These are phyloP conservation scores for Pseudogymnoascus sp. DNA, from an alignment of 2,329 filamentous ascomycete genomes.

Conservation along the genomic window DNA sequence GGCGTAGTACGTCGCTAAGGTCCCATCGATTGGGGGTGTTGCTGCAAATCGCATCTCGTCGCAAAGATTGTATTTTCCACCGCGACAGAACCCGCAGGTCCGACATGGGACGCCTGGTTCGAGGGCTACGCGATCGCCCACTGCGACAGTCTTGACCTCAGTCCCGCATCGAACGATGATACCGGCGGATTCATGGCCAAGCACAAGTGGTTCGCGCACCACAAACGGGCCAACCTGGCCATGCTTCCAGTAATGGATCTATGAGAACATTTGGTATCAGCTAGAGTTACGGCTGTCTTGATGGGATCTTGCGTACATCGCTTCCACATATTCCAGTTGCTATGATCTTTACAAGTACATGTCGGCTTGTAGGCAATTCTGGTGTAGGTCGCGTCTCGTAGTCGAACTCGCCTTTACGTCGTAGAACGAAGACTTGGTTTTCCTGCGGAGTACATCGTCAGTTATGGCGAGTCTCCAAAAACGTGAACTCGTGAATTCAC, in stretches of 20 bases:
- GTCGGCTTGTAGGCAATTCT: background rate
- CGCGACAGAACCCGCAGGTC: conserved; percentile 31
- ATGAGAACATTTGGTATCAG: background rate
- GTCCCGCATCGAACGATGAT: conserved; percentile 35
- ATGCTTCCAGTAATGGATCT: conserved; percentile 32
- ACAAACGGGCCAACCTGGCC: conserved; percentile 42
- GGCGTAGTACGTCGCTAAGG: conserved; percentile 31
- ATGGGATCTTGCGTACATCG: conserved; percentile 37
- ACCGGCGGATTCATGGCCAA: conserved; percentile 42
- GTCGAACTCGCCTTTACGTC: conserved; percentile 10
- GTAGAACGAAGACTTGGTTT: background rate
- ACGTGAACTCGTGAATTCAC: background rate
- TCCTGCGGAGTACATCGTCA: background rate
- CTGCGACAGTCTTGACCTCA: conserved; percentile 36
- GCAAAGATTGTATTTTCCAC: conserved; percentile 36
- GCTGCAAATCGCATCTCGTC: conserved; percentile 34
- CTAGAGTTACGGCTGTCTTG: background rate
- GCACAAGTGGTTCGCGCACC: conserved; percentile 37
- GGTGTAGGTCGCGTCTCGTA: conserved; percentile 9
- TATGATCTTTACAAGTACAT: conserved; percentile 6
- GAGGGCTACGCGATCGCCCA: conserved; percentile 41
- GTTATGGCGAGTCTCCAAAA: background rate
- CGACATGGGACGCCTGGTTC: conserved; percentile 42
- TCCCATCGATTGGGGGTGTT: conserved; percentile 34
- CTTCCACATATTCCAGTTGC: conserved; percentile 58